phyloP scores from a whole-genome alignment of 2,329 filamentous ascomycete genomes.

The Aspergillus tanneri region DNA sequence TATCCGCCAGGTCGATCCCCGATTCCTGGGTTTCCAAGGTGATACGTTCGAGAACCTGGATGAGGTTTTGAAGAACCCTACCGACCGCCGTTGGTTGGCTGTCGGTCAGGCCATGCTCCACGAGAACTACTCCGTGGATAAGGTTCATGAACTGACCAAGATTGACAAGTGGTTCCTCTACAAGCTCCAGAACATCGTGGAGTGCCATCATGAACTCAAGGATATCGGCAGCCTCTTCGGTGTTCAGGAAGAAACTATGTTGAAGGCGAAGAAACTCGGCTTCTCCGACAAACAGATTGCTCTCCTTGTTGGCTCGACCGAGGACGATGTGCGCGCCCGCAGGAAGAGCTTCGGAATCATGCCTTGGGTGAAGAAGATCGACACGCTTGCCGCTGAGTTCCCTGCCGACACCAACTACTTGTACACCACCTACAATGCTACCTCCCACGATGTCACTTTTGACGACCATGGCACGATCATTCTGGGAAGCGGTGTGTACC shows the following conservation, averaged over 20 bases:
- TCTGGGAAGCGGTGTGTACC: constrained; percentile 92
- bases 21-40: constrained; percentile 88
- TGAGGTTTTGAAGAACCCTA: constrained; percentile 84
- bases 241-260: constrained; percentile 81
- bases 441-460: constrained; percentile 88
- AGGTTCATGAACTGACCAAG: constrained; percentile 89
- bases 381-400: constrained; percentile 95
- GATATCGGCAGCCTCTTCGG: constrained; percentile 77
- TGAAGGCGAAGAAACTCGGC: constrained; percentile 94
- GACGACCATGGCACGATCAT: constrained; percentile 88
- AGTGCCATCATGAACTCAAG: constrained; percentile 83
- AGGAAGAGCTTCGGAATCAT: constrained; percentile 84
- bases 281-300: constrained; percentile 98
- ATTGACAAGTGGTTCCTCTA: constrained; percentile 99
- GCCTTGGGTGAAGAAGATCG: constrained; percentile 98
- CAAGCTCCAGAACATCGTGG: constrained; percentile 96
- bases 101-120: constrained; percentile 98
- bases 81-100: constrained; percentile 93
- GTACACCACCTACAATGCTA: constrained; percentile 97
- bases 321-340: constrained; percentile 83
- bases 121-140: constrained; percentile 90
- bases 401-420: constrained; percentile 93
- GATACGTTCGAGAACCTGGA: constrained; percentile 94
- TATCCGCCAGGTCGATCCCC: constrained; percentile 92
- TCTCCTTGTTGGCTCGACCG: constrained; percentile 75